Evolutionary conservation across 1,284 basidiomycete species (phyloP), one percentile per base, ranked within the genome.

Genomic region (Irpex rosettiformis): DNA sequence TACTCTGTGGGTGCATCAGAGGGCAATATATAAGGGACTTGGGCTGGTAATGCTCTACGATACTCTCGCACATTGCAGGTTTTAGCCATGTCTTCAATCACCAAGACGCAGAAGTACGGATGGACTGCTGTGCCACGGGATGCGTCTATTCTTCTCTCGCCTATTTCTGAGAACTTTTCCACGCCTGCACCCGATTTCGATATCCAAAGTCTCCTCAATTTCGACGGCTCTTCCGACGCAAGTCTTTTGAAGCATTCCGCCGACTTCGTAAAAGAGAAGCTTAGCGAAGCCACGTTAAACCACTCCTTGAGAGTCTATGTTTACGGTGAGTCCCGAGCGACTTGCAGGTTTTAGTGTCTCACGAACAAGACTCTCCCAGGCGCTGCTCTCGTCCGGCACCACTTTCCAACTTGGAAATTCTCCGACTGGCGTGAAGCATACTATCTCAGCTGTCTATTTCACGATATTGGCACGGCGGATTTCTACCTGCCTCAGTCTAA

Each of bases 401-500:
- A 80, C 65, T 82, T 81, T 66, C 79, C 79, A 4, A 16, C 43
- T 8, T 47, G 43, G 43, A 21, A 18, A 10, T 21, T 47, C 43
- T 18, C 43, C n/a, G 62, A 69, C 11, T 81, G 79, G 76, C 66
- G 72, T 30, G 77, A 82, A 72, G 82, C 82, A 16, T 83, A 81
- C 68, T 82, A 79, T 63, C 71, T 82, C 47, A 72, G 79, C 27
- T 80, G 79, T 60, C 72, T 84, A 24, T 68, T 84, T 56, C 82
- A 84, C 63, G 83, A 85, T 66, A 82, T 84, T 58, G 81, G 83
- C 42, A 79, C 79, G 3, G 79, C 81, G 6, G 76, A 81, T 52
- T 70, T 71, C 47, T 79, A 79, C 67, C 73, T 82, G 51, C 66
- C 77, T 4, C 78, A 77, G 42, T 84, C 82, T 8, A 18, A 21